These are phyloP conservation scores for Ambrosia hybrid DNA, from an alignment of 140 eudicot species.

Conservation along the genomic window DNA sequence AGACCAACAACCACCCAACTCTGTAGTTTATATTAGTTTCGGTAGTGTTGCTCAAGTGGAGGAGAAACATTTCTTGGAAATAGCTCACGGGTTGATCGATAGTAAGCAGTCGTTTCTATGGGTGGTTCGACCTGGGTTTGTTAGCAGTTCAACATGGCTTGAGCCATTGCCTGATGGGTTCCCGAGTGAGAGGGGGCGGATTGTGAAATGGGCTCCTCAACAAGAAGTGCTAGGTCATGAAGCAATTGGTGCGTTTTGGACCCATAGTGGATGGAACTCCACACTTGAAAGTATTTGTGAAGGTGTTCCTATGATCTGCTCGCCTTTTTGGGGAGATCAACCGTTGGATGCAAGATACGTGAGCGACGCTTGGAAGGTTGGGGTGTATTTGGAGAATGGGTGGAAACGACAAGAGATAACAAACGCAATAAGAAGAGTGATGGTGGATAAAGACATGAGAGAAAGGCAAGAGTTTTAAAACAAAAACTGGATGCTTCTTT, in stretches of 20 bases:
- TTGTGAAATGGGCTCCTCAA: slow-evolving; percentile 68
- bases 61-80: slow-evolving; percentile 38
- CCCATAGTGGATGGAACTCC: slow-evolving; percentile 71
- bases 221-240: slow-evolving; percentile 55
- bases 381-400: slow-evolving; percentile 43
- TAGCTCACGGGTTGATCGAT: slow-evolving; percentile 46
- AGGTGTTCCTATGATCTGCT: slow-evolving; percentile 70
- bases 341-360: slow-evolving; percentile 40
- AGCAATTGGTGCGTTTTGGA: slow-evolving; percentile 55
- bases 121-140: slow-evolving; percentile 58
- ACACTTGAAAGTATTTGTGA: slow-evolving; percentile 55
- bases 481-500: slow-evolving; percentile 32
- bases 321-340: slow-evolving; percentile 50
- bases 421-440: slow-evolving; percentile 34
- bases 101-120: slow-evolving; percentile 49
- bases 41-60: slow-evolving; percentile 48
- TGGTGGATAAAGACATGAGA: slow-evolving; percentile 45
- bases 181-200: slow-evolving; percentile 35
- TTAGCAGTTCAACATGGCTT: slow-evolving; percentile 37
- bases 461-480: slow-evolving; percentile 31
- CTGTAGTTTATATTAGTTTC: slow-evolving; percentile 60
- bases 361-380: slow-evolving; percentile 41
- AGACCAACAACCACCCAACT: slow-evolving; percentile 46
- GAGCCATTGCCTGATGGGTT: slow-evolving; percentile 45
- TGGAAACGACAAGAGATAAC: slow-evolving; percentile 40